Percentiles rank a stretch among this genome's conserved stretches.
These are phyloP conservation scores for Phytophthora hybrid DNA, from an alignment of 352 stramenopile species.

Conservation along the genomic window DNA sequence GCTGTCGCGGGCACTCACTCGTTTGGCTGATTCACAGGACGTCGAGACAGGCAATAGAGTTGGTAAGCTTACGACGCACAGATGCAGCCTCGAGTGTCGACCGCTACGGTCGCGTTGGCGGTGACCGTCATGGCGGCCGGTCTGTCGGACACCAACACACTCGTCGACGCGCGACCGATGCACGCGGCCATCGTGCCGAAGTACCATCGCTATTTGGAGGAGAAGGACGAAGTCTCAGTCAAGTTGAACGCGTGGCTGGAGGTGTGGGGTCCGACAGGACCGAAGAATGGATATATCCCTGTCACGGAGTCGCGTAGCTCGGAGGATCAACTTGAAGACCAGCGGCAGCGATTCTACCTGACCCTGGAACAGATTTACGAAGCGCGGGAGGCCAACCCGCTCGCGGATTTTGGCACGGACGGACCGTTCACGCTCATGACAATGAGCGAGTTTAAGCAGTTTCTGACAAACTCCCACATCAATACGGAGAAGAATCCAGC, in stretches of 20 bases:
- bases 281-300: conserved; percentile 48
- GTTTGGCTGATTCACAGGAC: conserved; percentile 8
- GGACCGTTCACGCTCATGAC: conserved; percentile 67
- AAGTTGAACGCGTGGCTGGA: conserved; percentile 61
- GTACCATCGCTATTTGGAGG: conserved; percentile 63
- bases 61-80: conserved; percentile 6
- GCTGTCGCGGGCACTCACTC: conserved; percentile 22
- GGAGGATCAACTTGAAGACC: conserved; percentile 50
- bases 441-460: conserved; percentile 56
- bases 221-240: conserved; percentile 45
- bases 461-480: conserved; percentile 49
- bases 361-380: conserved; percentile 51
- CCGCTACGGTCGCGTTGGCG: conserved; percentile 25
- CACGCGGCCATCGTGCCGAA: conserved; percentile 57
- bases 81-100: conserved; percentile 40
- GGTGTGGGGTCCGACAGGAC: conserved; percentile 38
- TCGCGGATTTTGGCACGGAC: conserved; percentile 53
- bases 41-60: conserved; percentile 9
- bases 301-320: conserved; percentile 44
- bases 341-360: conserved; percentile 55
- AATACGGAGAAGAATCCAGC: conserved; percentile 7
- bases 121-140: conserved; percentile 23
- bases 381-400: conserved; percentile 44
- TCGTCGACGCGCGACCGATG: conserved; percentile 46
- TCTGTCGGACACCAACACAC: conserved; percentile 22